phyloP scores from a whole-genome alignment of 163 green algal genomes.

The Scenedesmus sp. region DNA sequence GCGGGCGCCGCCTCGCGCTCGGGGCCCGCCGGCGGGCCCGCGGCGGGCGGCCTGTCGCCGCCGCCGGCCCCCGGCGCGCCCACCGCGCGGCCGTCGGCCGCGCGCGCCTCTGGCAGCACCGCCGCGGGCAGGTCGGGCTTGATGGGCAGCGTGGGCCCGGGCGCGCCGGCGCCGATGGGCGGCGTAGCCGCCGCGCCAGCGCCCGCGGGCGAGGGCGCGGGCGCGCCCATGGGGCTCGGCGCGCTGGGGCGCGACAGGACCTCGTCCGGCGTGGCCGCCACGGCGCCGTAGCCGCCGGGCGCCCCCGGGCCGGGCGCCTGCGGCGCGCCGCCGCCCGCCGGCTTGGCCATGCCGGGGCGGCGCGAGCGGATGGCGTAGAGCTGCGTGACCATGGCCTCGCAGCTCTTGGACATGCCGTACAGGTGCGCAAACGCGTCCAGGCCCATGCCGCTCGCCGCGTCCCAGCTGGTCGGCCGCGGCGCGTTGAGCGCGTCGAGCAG shows the following conservation, averaged over 20 bases:
- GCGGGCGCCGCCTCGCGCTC: not conserved
- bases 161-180: constrained; percentile 10
- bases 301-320: no score
- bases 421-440: constrained; percentile 12
- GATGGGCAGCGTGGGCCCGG: constrained; percentile 13
- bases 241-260: constrained; percentile 18
- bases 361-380: constrained; percentile 8
- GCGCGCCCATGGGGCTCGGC: constrained; percentile 12
- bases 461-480: not conserved
- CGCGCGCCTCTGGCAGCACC: constrained; percentile 14
- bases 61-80: no score
- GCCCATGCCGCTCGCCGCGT: not conserved
- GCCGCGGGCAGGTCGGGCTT: constrained; percentile 39
- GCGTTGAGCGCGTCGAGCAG: constrained; percentile 20
- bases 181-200: constrained; percentile 23
- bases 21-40: not conserved
- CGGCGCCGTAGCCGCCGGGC: not conserved
- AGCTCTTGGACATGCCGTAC: not conserved
- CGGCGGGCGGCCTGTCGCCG: no score
- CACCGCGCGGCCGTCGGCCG: not conserved
- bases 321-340: no score
- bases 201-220: constrained; percentile 12
- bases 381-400: constrained; percentile 22
- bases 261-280: constrained; percentile 18
- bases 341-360: not conserved